phyloP scores from a whole-genome alignment of 31 red algal genomes.

The Odonthalia washingtoniensis region DNA sequence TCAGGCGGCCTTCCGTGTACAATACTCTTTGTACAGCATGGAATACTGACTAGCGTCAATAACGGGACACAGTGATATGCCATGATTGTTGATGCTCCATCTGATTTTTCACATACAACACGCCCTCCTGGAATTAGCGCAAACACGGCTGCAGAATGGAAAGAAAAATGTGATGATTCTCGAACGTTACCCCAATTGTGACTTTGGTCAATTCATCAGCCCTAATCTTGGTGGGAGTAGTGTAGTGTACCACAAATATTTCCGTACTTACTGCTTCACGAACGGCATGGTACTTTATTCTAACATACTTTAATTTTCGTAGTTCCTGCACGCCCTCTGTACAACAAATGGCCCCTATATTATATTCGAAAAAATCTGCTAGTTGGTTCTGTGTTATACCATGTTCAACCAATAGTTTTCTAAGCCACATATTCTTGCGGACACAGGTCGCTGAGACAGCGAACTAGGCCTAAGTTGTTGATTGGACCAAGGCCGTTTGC shows the following conservation, averaged over 20 bases:
- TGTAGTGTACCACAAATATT: background rate
- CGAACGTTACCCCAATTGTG: background rate
- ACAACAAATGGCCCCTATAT: slow-evolving; percentile 32
- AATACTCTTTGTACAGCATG: no score
- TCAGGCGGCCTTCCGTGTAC: no score
- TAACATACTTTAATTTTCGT: slow-evolving; percentile 36
- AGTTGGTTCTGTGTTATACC: background rate
- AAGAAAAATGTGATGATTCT: no score
- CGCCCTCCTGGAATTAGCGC: no score
- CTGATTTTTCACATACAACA: no score
- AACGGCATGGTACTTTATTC: slow-evolving; percentile 25
- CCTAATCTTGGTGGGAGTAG: background rate
- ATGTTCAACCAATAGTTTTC: background rate
- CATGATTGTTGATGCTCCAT: no score
- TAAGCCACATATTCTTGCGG: background rate
- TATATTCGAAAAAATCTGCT: slow-evolving; percentile 3
- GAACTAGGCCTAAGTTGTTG: slow-evolving; percentile 22
- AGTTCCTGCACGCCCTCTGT: slow-evolving; percentile 16
- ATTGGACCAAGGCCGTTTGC: slow-evolving; percentile 5
- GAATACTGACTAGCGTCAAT: no score
- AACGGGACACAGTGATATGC: no score
- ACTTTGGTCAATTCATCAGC: slow-evolving; percentile 25
- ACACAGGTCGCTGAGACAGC: background rate
- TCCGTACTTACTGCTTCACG: background rate
- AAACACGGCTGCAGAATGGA: no score